A percentile compares a stretch with the other conserved stretches of the same genome.
These are phyloP conservation scores for thale cress (Arabidopsis thaliana) DNA, from an alignment of 345 rosid species.

Conservation along the genomic window TAIR10.1 NC_003076.8:20845501-20846000, in stretches of 20 bases:
- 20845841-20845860: constrained; percentile 73
- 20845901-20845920: constrained; percentile 52
- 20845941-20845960: constrained; percentile 33
- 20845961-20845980: constrained; percentile 26
- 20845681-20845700: constrained; percentile 10
- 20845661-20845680: constrained; percentile 1
- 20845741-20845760: neutral
- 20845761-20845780: constrained; percentile 5
- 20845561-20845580: constrained; percentile 88
- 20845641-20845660: neutral
- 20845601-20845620: neutral
- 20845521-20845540: constrained; percentile 84
- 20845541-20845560: constrained; percentile 96
- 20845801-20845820: constrained; percentile 8
- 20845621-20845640: neutral
- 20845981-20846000: neutral
- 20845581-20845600: constrained; percentile 16
- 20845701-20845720: constrained; percentile 6
- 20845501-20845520: constrained; percentile 74
- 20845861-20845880: constrained; percentile 98
- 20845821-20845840: constrained; percentile 21
- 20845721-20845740: constrained; percentile 7
- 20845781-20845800: neutral
- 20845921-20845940: constrained; percentile 54
- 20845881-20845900: constrained; percentile 79